Conservation (phyloP, 2,329 filamentous ascomycete genomes). For the Ophiocordyceps robertsii region DNA sequence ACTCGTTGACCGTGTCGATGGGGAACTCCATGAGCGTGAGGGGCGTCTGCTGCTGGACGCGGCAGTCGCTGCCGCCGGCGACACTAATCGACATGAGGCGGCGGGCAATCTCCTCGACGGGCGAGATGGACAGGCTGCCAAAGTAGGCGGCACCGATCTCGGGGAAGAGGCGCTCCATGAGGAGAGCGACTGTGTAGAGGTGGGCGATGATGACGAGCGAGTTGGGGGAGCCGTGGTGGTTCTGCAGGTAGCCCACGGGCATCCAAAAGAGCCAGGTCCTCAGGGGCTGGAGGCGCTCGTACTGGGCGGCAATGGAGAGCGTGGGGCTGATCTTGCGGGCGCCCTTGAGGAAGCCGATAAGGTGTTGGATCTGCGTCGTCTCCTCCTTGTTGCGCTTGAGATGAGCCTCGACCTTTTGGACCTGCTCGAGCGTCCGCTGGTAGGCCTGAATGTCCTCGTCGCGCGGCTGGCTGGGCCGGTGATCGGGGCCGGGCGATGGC, state of each 20-base stretch:
- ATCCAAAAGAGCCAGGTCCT: slow-evolving; percentile 95
- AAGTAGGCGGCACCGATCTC: slow-evolving; percentile 86
- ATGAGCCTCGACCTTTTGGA: slow-evolving; percentile 54
- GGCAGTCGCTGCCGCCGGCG: slow-evolving; percentile 40
- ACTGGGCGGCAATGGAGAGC: slow-evolving; percentile 68
- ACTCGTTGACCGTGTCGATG: slow-evolving; percentile 53
- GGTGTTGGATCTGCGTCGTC: slow-evolving; percentile 51
- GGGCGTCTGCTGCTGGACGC: slow-evolving; percentile 39
- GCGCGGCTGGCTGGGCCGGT: slow-evolving; percentile 46
- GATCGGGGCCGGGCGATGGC: slow-evolving; percentile 46
- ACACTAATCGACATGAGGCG: slow-evolving; percentile 58
- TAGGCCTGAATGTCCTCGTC: slow-evolving; percentile 60
- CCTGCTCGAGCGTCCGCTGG: slow-evolving; percentile 51
- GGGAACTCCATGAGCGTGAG: slow-evolving; percentile 60
- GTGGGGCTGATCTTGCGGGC: slow-evolving; percentile 57
- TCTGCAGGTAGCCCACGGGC: slow-evolving; percentile 70
- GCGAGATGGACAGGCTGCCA: slow-evolving; percentile 62
- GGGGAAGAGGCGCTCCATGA: slow-evolving; percentile 82
- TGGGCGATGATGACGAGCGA: slow-evolving; percentile 77
- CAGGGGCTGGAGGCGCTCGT: slow-evolving; percentile 77
- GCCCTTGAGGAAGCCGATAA: slow-evolving; percentile 60
- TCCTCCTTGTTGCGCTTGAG: slow-evolving; percentile 59
- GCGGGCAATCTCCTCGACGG: slow-evolving; percentile 75
- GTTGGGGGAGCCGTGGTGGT: slow-evolving; percentile 60
- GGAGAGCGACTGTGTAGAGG: slow-evolving; percentile 78